These are phyloP conservation scores for Monosporascus sp. DNA, from an alignment of 2,329 filamentous ascomycete genomes.

Conservation along the genomic window DNA sequence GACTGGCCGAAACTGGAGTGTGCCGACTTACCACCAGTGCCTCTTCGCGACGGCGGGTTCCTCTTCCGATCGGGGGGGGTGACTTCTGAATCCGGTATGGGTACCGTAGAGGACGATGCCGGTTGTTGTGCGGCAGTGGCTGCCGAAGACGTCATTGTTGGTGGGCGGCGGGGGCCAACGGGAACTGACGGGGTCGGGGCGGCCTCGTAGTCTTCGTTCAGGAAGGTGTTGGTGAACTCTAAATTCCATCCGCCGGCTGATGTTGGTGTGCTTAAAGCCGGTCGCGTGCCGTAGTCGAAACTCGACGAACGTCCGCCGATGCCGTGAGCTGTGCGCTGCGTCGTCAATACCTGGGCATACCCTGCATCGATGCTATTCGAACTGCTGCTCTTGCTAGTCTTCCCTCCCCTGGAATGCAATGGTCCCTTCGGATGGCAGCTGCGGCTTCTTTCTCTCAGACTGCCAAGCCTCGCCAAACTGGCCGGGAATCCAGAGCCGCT, in stretches of 20 bases:
- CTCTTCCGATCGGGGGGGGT: constrained; percentile 36
- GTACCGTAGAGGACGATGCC: constrained; percentile 12
- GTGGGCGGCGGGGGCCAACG: constrained; percentile 60
- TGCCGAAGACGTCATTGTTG: constrained; percentile 31
- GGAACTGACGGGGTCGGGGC: constrained; percentile 83
- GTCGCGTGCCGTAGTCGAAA: constrained; percentile 61
- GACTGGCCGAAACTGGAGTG: constrained; percentile 24
- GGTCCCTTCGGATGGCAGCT: constrained; percentile 36
- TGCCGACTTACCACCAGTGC: constrained; percentile 25
- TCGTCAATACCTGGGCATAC: constrained; percentile 52
- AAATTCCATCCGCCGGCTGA: constrained; percentile 35
- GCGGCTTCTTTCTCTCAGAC: constrained; percentile 46
- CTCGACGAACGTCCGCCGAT: constrained; percentile 60
- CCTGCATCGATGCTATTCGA: constrained; percentile 62
- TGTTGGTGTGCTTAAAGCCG: constrained; percentile 23
- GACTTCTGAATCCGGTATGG: constrained; percentile 27
- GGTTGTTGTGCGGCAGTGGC: constrained; percentile 31
- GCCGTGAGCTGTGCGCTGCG: constrained; percentile 53
- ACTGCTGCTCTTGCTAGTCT: constrained; percentile 68
- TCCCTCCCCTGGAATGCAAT: constrained; percentile 51
- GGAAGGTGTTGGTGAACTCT: constrained; percentile 44
- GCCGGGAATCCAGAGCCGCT: constrained; percentile 70
- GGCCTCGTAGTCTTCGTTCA: constrained; percentile 64
- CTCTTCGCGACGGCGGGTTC: constrained; percentile 47
- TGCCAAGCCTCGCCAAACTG: constrained; percentile 57